These are phyloP conservation scores for Trametes sp. DNA, from an alignment of 1,284 basidiomycete genomes.

Conservation along the genomic window DNA sequence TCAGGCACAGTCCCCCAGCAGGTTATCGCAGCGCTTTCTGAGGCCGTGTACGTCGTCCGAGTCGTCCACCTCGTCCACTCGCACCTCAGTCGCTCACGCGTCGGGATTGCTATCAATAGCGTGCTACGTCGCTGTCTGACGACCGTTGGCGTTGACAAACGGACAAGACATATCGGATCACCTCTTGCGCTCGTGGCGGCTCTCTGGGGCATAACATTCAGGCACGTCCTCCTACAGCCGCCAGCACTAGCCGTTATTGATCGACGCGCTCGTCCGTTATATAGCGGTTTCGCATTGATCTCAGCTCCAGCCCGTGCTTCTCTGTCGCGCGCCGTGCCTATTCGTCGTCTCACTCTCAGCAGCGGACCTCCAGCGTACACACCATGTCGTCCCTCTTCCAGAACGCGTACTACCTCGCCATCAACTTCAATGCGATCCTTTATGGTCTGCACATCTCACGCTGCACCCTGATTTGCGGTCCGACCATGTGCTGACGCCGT, in stretches of 20 bases:
- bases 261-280: conserved; percentile 1
- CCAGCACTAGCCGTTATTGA: conserved; percentile 6
- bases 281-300: not conserved
- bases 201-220: not conserved
- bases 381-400: conserved; percentile 30
- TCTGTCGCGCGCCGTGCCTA: conserved; percentile 6
- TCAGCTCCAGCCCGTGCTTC: conserved; percentile 4
- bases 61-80: not conserved
- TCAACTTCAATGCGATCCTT: conserved; percentile 30
- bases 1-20: not conserved
- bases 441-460: conserved; percentile 22
- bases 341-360: not conserved
- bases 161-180: conserved; percentile 2
- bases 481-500: not conserved
- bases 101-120: not conserved
- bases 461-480: not conserved
- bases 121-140: not conserved
- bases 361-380: not conserved
- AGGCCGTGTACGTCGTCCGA: not conserved
- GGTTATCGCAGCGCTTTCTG: not conserved
- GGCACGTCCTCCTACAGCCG: not conserved
- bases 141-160: not conserved
- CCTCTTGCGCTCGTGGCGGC: not conserved
- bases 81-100: not conserved
- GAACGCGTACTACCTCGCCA: conserved; percentile 27